Evolutionary conservation across 345 rosid species (phyloP), one percentile per base, ranked within the genome.

Genomic region (Camelina laxa): DNA sequence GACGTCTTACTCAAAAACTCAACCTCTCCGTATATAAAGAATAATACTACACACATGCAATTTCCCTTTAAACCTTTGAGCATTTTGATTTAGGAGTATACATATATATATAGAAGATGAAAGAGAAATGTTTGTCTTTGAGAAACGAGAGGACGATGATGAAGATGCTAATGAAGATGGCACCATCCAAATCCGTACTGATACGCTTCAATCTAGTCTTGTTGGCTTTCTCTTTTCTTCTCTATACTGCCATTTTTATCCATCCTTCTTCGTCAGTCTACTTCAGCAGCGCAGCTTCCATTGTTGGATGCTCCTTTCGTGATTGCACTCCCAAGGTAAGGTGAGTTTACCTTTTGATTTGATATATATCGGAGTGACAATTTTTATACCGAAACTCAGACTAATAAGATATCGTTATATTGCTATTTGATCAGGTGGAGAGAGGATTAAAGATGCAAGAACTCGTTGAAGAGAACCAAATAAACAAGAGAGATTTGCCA

Each of bases 311-410:
- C 89, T 89, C 94, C 2, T 69, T 88, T 75, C 87, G 75, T 47
- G 89, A 90, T 48, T 89, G 99, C 74, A 92, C 82, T 84, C 93
- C 84, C 82, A 89, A 92, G 97, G 98, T 92, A 82, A 90, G 97
- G 96, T 88, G 88, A 90, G 95, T 81, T 75, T 42, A 27, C 51
- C n/a, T 61, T 68, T 50, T 31, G 3, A 14, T 65, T 38, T 15
- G 8, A 20, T 39, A 60, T 19, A 12, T 27, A 9, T 35, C 2
- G 2, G 1, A 17, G 14, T 21, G n/a, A n/a, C n/a, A 4, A 38
- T 3, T 16, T 3, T 1, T 49, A 35, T 30, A 21, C n/a, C 1
- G 0, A 42, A 73, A 54, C 11, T 50, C 7, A 20, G 12, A 53
- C 63, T 72, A 36, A 60, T 22, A 47, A 0, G 3, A 70, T 59